Percentiles rank a stretch among this genome's conserved stretches.
These are phyloP conservation scores for Hortiboletus campestris DNA, from an alignment of 768 basidiomycete species.

Conservation along the genomic window DNA sequence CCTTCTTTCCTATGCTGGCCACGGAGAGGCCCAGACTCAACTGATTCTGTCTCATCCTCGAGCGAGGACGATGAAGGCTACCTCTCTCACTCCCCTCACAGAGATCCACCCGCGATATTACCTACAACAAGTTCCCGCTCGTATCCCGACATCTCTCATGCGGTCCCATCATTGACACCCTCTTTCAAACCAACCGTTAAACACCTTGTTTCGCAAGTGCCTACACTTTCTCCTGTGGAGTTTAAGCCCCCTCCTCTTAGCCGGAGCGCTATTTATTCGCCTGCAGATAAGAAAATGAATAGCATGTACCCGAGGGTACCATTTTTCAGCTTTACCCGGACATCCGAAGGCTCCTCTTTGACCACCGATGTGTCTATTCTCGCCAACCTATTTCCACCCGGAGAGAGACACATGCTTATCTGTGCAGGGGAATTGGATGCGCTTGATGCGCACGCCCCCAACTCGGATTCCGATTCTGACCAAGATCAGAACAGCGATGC, in stretches of 20 bases:
- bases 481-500: slow-evolving; percentile 37
- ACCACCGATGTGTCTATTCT: slow-evolving; percentile 69
- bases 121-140: slow-evolving; percentile 42
- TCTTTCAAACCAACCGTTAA: slow-evolving; percentile 39
- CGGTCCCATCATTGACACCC: slow-evolving; percentile 28
- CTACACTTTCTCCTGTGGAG: slow-evolving; percentile 31
- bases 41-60: slow-evolving; percentile 27
- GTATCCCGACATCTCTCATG: slow-evolving; percentile 39
- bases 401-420: slow-evolving; percentile 71
- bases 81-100: slow-evolving; percentile 55
- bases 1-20: slow-evolving; percentile 23
- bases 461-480: slow-evolving; percentile 36
- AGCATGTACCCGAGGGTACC: slow-evolving; percentile 39
- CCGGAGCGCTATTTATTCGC: slow-evolving; percentile 9
- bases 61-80: slow-evolving; percentile 50
- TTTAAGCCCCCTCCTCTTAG: slow-evolving; percentile 7
- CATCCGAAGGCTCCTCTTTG: slow-evolving; percentile 71
- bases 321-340: slow-evolving; percentile 80
- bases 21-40: slow-evolving; percentile 22
- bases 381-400: slow-evolving; percentile 66
- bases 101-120: slow-evolving; percentile 35
- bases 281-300: slow-evolving; percentile 15
- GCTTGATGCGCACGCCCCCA: slow-evolving; percentile 40
- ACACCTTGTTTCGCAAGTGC: slow-evolving; percentile 35
- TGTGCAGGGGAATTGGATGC: slow-evolving; percentile 68